Evolutionary conservation across 345 rosid species (phyloP), one percentile per base, ranked within the genome.

Genomic region (Boechera stricta): DNA sequence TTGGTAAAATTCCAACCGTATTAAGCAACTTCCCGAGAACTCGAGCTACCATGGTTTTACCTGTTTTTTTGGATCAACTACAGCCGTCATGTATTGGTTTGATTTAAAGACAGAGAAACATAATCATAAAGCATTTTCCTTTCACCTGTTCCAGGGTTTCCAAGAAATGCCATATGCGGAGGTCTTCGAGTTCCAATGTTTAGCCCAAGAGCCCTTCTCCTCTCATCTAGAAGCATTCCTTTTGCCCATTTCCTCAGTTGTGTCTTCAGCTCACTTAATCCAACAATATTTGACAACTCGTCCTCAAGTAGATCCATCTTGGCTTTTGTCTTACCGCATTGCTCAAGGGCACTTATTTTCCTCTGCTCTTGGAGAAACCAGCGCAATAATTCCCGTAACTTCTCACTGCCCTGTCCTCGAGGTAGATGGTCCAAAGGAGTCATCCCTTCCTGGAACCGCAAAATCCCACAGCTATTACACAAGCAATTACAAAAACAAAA

Each of bases 191-290:
- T 58, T 3, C 96, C 99, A 77, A 95, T 85, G 82, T 90, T 93
- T 58, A 95, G 67, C 10, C 98, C 98, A 61, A 95, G 91, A 64
- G 98, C 93, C 76, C 83, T 84, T 33, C 99, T 91, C 84, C 91
- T 89, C 82, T 95, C 99, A 87, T 95, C 99, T 85, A 95, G 85
- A 82, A 95, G 91, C 98, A 93, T 90, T 73, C 99, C 98, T 85
- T 90, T 95, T 0, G 94, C 98, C 99, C 98, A 93, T 85, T 90
- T 95, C 69, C 96, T 84, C 56, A 95, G 85, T 73, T 95, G 99
- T 71, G 85, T 69, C 89, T 91, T 96, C 63, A 96, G 87, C 58
- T 90, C 96, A 68, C 85, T 83, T 83, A 93, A 78, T 12, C 98
- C 99, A 67, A 96, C 92, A n/a, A 91, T 85, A 58, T 82, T 84